Evolutionary conservation across 768 basidiomycete genomes (phyloP), one percentile per base, ranked within the genome.

Genomic region (Mycena floridula): DNA sequence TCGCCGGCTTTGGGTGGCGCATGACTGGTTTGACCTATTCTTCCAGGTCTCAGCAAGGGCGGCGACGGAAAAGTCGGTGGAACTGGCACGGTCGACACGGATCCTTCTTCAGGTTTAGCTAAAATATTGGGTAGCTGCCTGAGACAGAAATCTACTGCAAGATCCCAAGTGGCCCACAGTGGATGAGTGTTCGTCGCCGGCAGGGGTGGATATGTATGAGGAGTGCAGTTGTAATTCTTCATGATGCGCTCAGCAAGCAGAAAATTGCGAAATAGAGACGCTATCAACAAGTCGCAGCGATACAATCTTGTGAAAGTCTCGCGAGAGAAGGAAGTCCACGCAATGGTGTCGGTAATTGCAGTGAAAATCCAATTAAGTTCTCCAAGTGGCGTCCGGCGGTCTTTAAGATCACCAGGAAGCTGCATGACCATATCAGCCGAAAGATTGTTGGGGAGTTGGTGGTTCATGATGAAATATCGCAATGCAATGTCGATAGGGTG

Each of bases 331-430:
- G 91, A 89, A 12, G 94, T 94, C 96, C 96, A 99, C 6, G 96
- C 96, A 50, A 99, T 98, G 7, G 96, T 98, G 65, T 99, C 96
- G 13, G 96, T 98, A 45, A 99, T 89, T 25, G 95, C 92, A 1
- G 93, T 98, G 66, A 98, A 98, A 50, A 98, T 98, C 96, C 96
- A 99, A 60, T 95, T 96, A n/a, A 99, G 77, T 65, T 99, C 96
- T 41, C 96, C 96, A 0, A 99, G 71, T 1, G 96, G 94, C 1
- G 96, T 98, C 21, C 94, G 79, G 16, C 96, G 79, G 58, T 99
- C 96, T 64, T 95, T 96, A 48, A 98, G 77, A 59, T 97, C 94
- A 7, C 96, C 96, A 0, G 96, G 96, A 11, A 99, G 78, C 60
- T 93, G 89, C 75, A 89, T 81, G 25, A 94, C 85, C 87, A 92